Evolutionary conservation across 129 eudicot genomes (phyloP).

Genomic region (Calendula officinalis): DNA sequence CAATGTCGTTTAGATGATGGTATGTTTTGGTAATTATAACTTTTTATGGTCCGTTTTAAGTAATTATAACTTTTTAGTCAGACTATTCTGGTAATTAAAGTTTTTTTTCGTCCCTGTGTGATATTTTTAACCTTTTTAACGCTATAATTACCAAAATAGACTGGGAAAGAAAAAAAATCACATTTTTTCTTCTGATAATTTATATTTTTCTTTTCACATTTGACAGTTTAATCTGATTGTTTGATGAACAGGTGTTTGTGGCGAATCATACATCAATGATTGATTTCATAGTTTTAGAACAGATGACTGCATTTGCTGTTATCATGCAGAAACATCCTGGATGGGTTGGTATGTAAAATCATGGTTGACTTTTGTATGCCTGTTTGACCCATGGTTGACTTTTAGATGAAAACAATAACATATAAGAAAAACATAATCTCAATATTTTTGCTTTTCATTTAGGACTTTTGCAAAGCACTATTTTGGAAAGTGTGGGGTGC

Average conservation of each 20-base stretch:
- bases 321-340: constrained; percentile 98
- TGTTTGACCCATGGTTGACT: neutral
- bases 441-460: constrained; percentile 8
- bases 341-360: constrained; percentile 85
- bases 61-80: too few species aligned
- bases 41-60: too few species aligned
- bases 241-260: constrained; percentile 71
- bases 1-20: too few species aligned
- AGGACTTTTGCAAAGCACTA: constrained; percentile 97
- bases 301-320: constrained; percentile 97
- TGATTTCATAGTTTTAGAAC: constrained; percentile 86
- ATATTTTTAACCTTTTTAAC: too few species aligned
- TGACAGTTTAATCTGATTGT: constrained; percentile 2
- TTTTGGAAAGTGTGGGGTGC: constrained; percentile 95
- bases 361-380: neutral
- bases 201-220: too few species aligned
- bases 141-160: too few species aligned
- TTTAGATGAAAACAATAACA: neutral
- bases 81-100: too few species aligned
- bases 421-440: neutral
- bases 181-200: too few species aligned
- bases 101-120: too few species aligned
- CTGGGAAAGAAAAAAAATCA: too few species aligned
- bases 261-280: constrained; percentile 98
- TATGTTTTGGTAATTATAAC: too few species aligned